These are phyloP conservation scores for Canavalia gladiata DNA, from an alignment of 306 rosid genomes.

Conservation along the genomic window DNA sequence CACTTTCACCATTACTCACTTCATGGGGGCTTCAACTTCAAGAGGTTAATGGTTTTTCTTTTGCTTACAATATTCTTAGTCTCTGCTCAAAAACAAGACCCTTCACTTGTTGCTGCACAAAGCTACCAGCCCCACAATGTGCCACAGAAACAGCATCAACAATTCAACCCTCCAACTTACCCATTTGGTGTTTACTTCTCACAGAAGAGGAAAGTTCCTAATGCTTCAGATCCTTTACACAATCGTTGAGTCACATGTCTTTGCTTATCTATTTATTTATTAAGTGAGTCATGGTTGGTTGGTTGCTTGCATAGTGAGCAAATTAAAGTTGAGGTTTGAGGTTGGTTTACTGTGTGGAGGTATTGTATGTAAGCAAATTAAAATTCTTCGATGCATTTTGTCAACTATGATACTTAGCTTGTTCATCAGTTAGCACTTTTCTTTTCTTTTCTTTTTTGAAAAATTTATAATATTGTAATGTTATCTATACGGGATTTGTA, in stretches of 20 bases:
- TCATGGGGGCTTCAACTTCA: slow-evolving; percentile 43
- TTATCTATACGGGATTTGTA: slow-evolving; percentile 46
- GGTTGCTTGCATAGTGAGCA: slow-evolving; percentile 20
- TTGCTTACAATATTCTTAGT: slow-evolving; percentile 51
- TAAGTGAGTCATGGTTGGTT: slow-evolving; percentile 19
- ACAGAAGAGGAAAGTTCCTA: slow-evolving; percentile 83
- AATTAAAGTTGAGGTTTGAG: slow-evolving; percentile 13
- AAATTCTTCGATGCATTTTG: slow-evolving; percentile 44
- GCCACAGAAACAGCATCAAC: slow-evolving; percentile 46
- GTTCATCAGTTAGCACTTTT: slow-evolving; percentile 15
- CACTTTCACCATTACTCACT: slow-evolving; percentile 43
- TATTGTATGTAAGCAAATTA: neutral
- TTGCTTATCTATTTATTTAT: neutral
- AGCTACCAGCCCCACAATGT: neutral
- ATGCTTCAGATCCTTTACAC: slow-evolving; percentile 95
- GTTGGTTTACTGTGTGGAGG: slow-evolving; percentile 17
- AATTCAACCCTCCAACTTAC: slow-evolving; percentile 37
- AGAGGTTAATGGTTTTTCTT: slow-evolving; percentile 57
- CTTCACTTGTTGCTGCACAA: slow-evolving; percentile 28
- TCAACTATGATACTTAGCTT: slow-evolving; percentile 41
- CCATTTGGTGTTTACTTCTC: slow-evolving; percentile 60
- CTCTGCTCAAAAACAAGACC: slow-evolving; percentile 52
- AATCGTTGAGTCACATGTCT: slow-evolving; percentile 66
- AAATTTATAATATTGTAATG: slow-evolving; percentile 35
- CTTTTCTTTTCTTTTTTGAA: neutral